Percentiles rank a stretch among this genome's conserved stretches.
These are phyloP conservation scores for Halocafeteria seosinensis DNA, from an alignment of 108 stramenopile genomes.

Conservation along the genomic window DNA sequence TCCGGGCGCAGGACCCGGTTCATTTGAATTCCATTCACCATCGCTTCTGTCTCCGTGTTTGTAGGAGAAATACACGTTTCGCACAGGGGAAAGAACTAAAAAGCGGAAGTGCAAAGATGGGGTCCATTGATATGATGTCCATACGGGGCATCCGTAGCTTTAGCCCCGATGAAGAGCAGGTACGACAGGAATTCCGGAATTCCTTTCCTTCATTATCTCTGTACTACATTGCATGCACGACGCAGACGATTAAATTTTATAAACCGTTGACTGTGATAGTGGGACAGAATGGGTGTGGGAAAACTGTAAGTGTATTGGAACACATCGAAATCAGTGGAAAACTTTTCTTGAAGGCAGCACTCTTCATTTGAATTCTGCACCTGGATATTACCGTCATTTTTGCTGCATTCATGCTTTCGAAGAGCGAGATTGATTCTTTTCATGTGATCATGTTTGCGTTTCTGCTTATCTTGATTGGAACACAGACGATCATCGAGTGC, in stretches of 20 bases:
- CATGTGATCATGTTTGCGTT: neutral
- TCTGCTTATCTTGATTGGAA: neutral
- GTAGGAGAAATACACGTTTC: no score
- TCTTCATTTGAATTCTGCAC: no score
- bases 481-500: constrained; percentile 79
- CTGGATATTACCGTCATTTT: no score
- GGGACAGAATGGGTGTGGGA: constrained; percentile 62
- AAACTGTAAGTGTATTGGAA: constrained; percentile 51
- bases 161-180: neutral
- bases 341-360: no score
- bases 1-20: no score
- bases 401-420: no score
- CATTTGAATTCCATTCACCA: no score
- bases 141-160: neutral
- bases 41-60: no score
- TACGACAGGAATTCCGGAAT: neutral
- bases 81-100: no score
- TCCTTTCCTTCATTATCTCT: neutral
- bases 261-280: constrained; percentile 96
- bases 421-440: no score
- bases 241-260: constrained; percentile 62
- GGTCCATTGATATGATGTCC: neutral
- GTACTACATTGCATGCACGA: neutral
- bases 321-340: no score
- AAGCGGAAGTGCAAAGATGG: no score